Evolutionary conservation across 176 grass and related monocot species (phyloP), one percentile per base, ranked within the genome.

Genomic region (Echinochloa phyllopogon): DNA sequence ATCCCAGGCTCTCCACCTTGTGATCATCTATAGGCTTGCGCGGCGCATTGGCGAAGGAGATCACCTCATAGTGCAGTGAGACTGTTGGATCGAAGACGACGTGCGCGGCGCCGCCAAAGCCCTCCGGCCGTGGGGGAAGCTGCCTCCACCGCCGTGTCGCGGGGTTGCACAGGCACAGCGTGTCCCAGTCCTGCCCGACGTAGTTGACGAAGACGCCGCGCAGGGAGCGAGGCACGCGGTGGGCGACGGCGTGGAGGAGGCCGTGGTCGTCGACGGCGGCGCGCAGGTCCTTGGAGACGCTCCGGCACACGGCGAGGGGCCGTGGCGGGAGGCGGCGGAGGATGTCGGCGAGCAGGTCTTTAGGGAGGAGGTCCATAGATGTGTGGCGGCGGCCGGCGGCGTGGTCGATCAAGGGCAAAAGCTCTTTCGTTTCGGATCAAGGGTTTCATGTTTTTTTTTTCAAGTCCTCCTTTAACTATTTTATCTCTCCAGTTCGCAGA

Each of bases 121-220:
- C 53, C 18, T 21, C 20, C 6, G 53, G 53, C 6, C 20, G 18
- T n/a, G 1, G 18, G 20, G 56, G 37, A 7, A 27, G 29, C 36
- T 13, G 20, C 13, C 13, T 13, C 38, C 39, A 77, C 13, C 56
- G 18, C 10, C 55, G 75, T n/a, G 75, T 77, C 3, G 39, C 39
- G 0, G 75, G 75, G n/a, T 77, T 77, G 40, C 20, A 58, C 12
- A 77, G n/a, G 39, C 16, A 59, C 6, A 77, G 13, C 2, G 9
- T 38, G 6, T 58, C 16, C 53, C 74, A n/a, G 21, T 59, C 37
- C 40, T 37, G 3, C 0, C 21, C 60, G 24, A 12, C 0, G 25
- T 65, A 65, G 77, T 65, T 64, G 21, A 79, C 8, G 60, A 50
- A 65, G 15, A 79, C 6, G 60, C 77, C 77, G 20, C 52, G 20